phyloP scores from a whole-genome alignment of 345 rosid genomes.

The Eucalyptus tenuipes region DNA sequence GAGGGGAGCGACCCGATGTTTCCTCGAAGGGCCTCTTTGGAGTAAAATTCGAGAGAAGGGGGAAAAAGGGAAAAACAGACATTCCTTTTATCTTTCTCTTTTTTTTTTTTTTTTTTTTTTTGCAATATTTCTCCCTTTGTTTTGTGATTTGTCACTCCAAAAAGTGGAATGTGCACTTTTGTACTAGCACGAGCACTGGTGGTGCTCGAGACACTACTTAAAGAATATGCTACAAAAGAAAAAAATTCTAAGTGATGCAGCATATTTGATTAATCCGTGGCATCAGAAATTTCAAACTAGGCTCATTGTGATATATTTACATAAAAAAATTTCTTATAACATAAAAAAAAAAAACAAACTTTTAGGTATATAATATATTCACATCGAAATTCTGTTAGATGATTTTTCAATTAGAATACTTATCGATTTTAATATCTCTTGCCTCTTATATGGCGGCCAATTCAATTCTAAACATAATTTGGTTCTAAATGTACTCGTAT shows the following conservation, averaged over 20 bases:
- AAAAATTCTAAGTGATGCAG: not conserved
- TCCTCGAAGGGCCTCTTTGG: not conserved
- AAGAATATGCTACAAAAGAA: too few relatives aligned
- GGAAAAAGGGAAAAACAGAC: fast-evolving
- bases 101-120: too few relatives aligned
- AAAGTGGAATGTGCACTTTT: not conserved
- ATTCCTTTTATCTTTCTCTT: not conserved
- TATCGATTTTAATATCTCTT: not conserved
- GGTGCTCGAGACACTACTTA: not conserved
- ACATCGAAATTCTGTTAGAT: fast-evolving
- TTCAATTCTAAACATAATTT: too few relatives aligned
- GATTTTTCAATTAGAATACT: not conserved
- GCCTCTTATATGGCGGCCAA: fast-evolving
- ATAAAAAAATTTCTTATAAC: fast-evolving
- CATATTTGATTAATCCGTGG: too few relatives aligned
- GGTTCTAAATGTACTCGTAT: fast-evolving
- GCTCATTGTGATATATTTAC: not conserved
- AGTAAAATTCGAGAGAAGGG: not conserved
- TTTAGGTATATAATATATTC: too few relatives aligned
- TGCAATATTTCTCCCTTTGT: not conserved
- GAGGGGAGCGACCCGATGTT: not conserved
- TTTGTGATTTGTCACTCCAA: not conserved
- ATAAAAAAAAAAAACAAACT: too few relatives aligned
- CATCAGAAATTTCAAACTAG: too few relatives aligned
- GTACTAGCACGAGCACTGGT: not conserved